Percentiles rank a stretch among this genome's conserved stretches.
phyloP scores from a whole-genome alignment of 2,329 filamentous ascomycete genomes.

The Trichophyton equinum region DNA sequence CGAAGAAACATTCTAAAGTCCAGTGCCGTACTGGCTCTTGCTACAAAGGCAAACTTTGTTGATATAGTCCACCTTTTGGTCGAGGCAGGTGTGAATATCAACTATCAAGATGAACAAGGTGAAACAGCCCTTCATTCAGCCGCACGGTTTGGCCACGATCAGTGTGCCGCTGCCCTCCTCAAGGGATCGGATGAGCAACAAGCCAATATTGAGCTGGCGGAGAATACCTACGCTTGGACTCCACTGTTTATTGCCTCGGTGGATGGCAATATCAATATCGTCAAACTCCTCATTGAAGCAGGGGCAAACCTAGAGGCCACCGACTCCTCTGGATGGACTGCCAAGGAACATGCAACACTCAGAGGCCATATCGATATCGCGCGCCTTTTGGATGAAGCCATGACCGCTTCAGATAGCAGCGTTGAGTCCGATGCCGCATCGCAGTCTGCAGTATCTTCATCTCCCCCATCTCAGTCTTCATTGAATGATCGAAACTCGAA shows the following conservation, averaged over 20 bases:
- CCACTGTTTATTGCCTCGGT: slow-evolving; percentile 88
- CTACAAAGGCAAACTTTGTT: slow-evolving; percentile 75
- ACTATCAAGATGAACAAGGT: slow-evolving; percentile 79
- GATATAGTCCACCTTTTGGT: slow-evolving; percentile 78
- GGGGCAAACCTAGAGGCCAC: slow-evolving; percentile 61
- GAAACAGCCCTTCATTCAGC: slow-evolving; percentile 89
- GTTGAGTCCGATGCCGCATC: slow-evolving; percentile 23
- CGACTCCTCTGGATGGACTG: slow-evolving; percentile 88
- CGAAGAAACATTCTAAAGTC: slow-evolving; percentile 66
- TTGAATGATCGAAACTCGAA: slow-evolving; percentile 33
- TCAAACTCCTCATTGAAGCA: slow-evolving; percentile 62
- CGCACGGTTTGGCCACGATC: slow-evolving; percentile 70
- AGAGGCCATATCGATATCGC: slow-evolving; percentile 79
- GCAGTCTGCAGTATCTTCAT: slow-evolving; percentile 24
- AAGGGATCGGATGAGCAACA: slow-evolving; percentile 58
- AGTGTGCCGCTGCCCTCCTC: slow-evolving; percentile 67
- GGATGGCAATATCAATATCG: slow-evolving; percentile 66
- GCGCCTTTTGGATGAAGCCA: slow-evolving; percentile 50
- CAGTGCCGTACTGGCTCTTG: slow-evolving; percentile 74
- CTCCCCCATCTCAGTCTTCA: slow-evolving; percentile 27
- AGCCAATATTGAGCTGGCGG: slow-evolving; percentile 61
- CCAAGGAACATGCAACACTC: slow-evolving; percentile 82
- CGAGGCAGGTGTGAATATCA: slow-evolving; percentile 80
- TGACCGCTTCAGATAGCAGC: slow-evolving; percentile 20
- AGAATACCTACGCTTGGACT: slow-evolving; percentile 85